phyloP scores from a whole-genome alignment of 352 stramenopile species.

The Halophytophthora polymorphica region DNA sequence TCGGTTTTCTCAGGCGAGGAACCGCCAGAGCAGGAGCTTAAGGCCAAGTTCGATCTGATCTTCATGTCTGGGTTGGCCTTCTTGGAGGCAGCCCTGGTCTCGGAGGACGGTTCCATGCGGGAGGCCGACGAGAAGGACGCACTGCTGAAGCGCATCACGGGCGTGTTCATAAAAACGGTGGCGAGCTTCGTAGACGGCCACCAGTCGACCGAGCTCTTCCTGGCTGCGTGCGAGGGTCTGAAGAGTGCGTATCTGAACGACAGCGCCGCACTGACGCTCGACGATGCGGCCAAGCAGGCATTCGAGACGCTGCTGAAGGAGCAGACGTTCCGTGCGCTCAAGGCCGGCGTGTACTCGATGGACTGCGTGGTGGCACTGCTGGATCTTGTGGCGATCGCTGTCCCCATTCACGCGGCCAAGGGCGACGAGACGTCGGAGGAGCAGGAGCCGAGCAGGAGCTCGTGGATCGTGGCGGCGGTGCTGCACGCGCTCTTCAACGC shows the following conservation, averaged over 20 bases:
- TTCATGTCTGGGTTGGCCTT: conserved; percentile 45
- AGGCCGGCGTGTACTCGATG: conserved; percentile 42
- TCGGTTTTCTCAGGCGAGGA: conserved; percentile 33
- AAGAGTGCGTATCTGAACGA: conserved; percentile 39
- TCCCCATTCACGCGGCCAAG: conserved; percentile 6
- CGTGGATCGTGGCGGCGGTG: conserved; percentile 47
- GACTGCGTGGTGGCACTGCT: conserved; percentile 55
- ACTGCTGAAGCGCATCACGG: conserved; percentile 22
- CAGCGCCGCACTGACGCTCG: conserved; percentile 10
- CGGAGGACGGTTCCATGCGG: conserved; percentile 16
- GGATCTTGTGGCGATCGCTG: conserved; percentile 28
- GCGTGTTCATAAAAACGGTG: conserved; percentile 35
- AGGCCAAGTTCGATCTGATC: conserved; percentile 33
- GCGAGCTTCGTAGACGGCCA: conserved; percentile 37
- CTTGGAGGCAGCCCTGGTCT: conserved; percentile 43
- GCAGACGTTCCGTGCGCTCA: conserved; percentile 35
- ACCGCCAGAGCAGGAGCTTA: conserved; percentile 15
- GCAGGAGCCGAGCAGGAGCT: conserved; percentile 24
- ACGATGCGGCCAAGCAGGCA: conserved; percentile 11
- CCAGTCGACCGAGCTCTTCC: conserved; percentile 35
- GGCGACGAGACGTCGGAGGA: conserved; percentile 8
- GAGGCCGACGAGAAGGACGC: conserved; percentile 11
- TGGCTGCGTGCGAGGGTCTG: conserved; percentile 41
- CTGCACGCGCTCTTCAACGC: conserved; percentile 44
- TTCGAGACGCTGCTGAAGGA: conserved; percentile 26